A percentile compares a stretch with the other conserved stretches of the same genome.
Evolutionary conservation across 2,329 filamentous ascomycete species (phyloP).

Genomic region (Coniochaeta sp.): DNA sequence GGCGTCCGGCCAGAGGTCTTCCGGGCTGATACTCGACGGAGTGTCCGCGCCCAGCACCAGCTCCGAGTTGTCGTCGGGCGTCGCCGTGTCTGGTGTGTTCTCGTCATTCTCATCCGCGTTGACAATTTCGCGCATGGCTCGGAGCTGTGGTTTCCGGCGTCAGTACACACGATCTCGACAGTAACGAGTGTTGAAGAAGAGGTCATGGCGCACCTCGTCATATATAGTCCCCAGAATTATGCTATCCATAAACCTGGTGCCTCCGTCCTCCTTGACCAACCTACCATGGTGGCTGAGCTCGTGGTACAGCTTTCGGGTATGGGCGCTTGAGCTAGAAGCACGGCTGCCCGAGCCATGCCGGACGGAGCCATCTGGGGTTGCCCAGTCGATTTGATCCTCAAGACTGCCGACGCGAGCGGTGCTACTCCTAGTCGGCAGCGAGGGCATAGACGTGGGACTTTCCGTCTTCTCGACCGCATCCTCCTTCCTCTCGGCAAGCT

Average conservation of each 20-base stretch:
- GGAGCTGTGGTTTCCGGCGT: constrained; percentile 29
- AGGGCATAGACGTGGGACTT: constrained; percentile 2
- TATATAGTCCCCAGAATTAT: constrained; percentile 46
- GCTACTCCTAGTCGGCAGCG: not conserved
- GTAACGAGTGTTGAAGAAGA: constrained; percentile 1
- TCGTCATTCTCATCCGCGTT: constrained; percentile 44
- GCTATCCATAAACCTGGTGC: constrained; percentile 50
- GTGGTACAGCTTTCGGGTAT: constrained; percentile 12
- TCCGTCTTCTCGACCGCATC: constrained; percentile 26
- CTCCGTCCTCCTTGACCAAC: constrained; percentile 47
- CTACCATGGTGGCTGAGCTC: constrained; percentile 27
- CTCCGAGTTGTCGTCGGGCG: constrained; percentile 45
- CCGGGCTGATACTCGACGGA: constrained; percentile 21
- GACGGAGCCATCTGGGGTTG: constrained; percentile 2
- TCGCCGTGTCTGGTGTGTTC: constrained; percentile 34
- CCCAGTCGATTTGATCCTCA: not conserved
- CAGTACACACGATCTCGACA: not conserved
- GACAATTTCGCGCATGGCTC: constrained; percentile 52
- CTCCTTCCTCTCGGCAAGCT: constrained; percentile 18
- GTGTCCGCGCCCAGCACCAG: constrained; percentile 38
- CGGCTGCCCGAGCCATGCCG: constrained; percentile 5
- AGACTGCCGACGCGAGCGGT: not conserved
- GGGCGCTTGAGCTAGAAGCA: constrained; percentile 11
- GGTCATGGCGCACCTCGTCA: constrained; percentile 36
- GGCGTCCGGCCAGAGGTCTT: constrained; percentile 55